These are phyloP conservation scores for Pistacia atlantica DNA, from an alignment of 345 rosid genomes.

Conservation along the genomic window DNA sequence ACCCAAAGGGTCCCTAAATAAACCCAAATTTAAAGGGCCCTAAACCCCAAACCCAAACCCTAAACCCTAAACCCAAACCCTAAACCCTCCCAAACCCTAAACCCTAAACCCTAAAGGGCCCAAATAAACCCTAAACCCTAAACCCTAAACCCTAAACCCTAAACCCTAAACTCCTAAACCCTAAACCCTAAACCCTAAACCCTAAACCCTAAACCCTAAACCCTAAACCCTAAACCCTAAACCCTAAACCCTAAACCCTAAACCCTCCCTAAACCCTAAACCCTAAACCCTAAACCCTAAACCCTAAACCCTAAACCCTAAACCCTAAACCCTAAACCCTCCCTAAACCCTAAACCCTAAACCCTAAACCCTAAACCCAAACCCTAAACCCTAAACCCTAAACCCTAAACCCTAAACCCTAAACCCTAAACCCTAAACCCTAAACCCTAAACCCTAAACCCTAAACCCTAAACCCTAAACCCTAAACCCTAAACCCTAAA, in stretches of 20 bases:
- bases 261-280: no score
- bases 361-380: slow-evolving; percentile 13
- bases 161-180: slow-evolving; percentile 9
- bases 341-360: slow-evolving; percentile 13
- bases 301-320: no score
- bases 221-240: no score
- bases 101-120: slow-evolving; percentile 24
- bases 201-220: background rate
- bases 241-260: no score
- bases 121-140: slow-evolving; percentile 21
- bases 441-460: slow-evolving; percentile 21
- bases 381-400: slow-evolving; percentile 15
- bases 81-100: slow-evolving; percentile 25
- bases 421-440: slow-evolving; percentile 12
- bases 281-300: no score
- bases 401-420: slow-evolving; percentile 15
- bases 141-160: slow-evolving; percentile 11
- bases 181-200: slow-evolving; percentile 10
- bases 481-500: slow-evolving; percentile 23
- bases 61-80: slow-evolving; percentile 21
- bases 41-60: slow-evolving; percentile 26
- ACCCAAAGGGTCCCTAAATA: slow-evolving; percentile 14
- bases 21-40: slow-evolving; percentile 29
- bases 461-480: slow-evolving; percentile 17
- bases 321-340: background rate